Base-by-base conservation (phyloP, 306 rosid genomes). In the Geum urbanum region DNA sequence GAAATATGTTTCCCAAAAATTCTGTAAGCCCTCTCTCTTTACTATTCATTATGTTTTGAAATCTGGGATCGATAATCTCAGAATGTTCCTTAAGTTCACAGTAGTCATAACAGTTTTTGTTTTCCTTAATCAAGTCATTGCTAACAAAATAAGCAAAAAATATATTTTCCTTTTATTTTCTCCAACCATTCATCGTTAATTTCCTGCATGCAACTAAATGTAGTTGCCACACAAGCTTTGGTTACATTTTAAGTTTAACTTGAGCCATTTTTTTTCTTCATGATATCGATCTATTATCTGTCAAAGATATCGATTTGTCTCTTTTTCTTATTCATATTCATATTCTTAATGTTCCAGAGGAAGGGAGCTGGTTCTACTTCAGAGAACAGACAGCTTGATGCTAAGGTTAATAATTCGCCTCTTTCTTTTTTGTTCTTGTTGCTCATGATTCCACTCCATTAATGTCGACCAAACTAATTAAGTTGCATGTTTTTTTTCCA, bases 351-450 rank as follows among this genome's bases (percentile, higher is more conserved):
- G 66, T 80, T 89, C 85, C 87, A 94, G 98, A 94, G 77, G 64
- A 94, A 88, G 73, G 96, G 88, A 75, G 76, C 53, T 59, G 84
- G 89, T 83, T 94, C 97, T 24, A 84, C 92, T 32, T 88, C 97
- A 40, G 95, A 85, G 76, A 94, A 70, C 61, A 70, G 79, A 73
- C 87, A 66, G 74, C 95, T 85, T 50, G 98, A 94, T 80, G 85
- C 98, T 61, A 94, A 94, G 98, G 98, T 90, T 40, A 13, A 60
- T n/a, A 7, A 52, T 24, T 18, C 50, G 74, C 50, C 8, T 19
- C 32, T 55, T 9, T 11, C 14, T 43, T 18, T 2, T 24, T 54
- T 13, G 32, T 60, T 46, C n/a, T 52, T 57, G 51, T 57, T 15
- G 9, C 51, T 5, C 4, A 1, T 39, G 2, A 22, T 5, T 47